These are phyloP conservation scores for Ceratobasidium sp. DNA, from an alignment of 1,284 basidiomycete species.

Conservation along the genomic window DNA sequence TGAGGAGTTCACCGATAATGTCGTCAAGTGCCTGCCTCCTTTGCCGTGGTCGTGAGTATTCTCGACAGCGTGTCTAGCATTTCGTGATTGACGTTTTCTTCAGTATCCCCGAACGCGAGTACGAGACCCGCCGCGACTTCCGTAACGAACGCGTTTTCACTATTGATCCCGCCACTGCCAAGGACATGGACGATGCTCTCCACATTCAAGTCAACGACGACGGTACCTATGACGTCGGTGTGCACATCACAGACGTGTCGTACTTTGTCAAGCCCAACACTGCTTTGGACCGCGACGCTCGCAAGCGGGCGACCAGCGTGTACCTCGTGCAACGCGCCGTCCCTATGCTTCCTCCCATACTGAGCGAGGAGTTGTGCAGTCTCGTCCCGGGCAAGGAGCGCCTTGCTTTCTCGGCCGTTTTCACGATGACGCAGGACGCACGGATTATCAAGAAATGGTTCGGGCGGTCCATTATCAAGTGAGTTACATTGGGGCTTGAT, in stretches of 20 bases:
- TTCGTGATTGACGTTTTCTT: neutral
- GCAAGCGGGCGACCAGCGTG: conserved; percentile 95
- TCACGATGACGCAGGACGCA: conserved; percentile 86
- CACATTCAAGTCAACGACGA: conserved; percentile 89
- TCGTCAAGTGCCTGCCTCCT: conserved; percentile 95
- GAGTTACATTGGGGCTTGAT: conserved; percentile 43
- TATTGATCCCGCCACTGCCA: conserved; percentile 88
- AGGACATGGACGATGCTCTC: conserved; percentile 94
- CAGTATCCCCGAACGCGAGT: conserved; percentile 90
- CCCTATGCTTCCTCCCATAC: conserved; percentile 91
- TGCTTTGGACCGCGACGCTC: conserved; percentile 94
- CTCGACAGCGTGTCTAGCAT: neutral
- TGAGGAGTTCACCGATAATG: conserved; percentile 90
- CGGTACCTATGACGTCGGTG: conserved; percentile 88
- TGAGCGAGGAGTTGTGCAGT: conserved; percentile 93
- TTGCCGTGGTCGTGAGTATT: conserved; percentile 85
- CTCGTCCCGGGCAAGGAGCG: conserved; percentile 87
- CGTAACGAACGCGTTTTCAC: conserved; percentile 88
- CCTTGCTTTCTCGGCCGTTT: conserved; percentile 86
- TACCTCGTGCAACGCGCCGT: conserved; percentile 95
- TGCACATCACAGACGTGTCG: conserved; percentile 96
- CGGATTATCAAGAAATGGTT: conserved; percentile 89
- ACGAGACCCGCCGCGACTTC: conserved; percentile 85
- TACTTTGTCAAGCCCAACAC: conserved; percentile 97
- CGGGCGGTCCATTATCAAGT: conserved; percentile 91